A percentile compares a stretch with the other conserved stretches of the same genome.
Conservation (phyloP, 2,329 filamentous ascomycete species). For the Aspergillus intermedius region DNA sequence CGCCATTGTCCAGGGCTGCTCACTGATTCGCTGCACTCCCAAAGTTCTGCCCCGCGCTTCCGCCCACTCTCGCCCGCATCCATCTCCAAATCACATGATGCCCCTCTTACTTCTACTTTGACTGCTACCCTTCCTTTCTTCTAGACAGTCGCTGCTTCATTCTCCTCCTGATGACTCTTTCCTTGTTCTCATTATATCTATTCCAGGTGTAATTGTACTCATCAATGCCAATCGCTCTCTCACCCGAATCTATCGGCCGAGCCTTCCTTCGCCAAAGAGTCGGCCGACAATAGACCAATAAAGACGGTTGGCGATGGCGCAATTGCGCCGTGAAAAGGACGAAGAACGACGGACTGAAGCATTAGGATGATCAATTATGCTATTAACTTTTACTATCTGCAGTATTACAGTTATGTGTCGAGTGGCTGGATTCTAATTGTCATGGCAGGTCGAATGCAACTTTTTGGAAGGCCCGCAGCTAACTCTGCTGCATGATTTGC, state of each 20-base stretch:
- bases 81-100: not conserved
- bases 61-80: not conserved
- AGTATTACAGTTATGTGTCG: too few relatives aligned
- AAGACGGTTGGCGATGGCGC: conserved; percentile 24
- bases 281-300: conserved; percentile 27
- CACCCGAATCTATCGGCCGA: conserved; percentile 20
- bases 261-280: conserved; percentile 5
- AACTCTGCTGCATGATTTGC: not conserved
- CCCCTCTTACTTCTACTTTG: not conserved
- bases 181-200: too few relatives aligned
- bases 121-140: not conserved
- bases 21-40: not conserved
- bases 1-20: too few relatives aligned
- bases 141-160: not conserved
- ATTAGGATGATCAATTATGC: not conserved
- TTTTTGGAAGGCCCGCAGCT: not conserved
- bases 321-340: conserved; percentile 16
- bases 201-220: not conserved
- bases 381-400: not conserved
- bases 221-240: conserved; percentile 1
- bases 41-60: not conserved
- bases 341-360: not conserved
- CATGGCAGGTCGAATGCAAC: too few relatives aligned
- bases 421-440: too few relatives aligned
- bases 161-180: not conserved